phyloP scores from a whole-genome alignment of 345 rosid genomes.

The Eucalyptus cloeziana region DNA sequence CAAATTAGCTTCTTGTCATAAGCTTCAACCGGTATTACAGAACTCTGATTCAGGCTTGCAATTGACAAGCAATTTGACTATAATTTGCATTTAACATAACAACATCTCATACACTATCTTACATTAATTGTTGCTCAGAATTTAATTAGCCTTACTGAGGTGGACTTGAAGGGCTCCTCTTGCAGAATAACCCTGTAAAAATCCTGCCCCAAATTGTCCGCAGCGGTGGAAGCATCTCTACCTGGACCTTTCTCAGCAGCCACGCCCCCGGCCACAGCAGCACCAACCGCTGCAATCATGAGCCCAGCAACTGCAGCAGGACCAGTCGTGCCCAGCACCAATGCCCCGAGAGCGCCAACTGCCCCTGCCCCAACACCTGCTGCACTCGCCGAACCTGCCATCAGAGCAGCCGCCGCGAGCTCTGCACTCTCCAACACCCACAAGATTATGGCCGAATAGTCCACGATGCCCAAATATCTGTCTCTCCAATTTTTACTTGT shows the following conservation, averaged over 20 bases:
- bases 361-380: slow-evolving; percentile 79
- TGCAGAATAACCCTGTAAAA: slow-evolving; percentile 63
- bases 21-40: not conserved
- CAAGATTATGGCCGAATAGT: slow-evolving; percentile 61
- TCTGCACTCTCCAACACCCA: slow-evolving; percentile 86
- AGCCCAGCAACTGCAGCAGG: slow-evolving; percentile 63
- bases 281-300: slow-evolving; percentile 73
- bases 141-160: slow-evolving; percentile 23
- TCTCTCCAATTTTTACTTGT: slow-evolving; percentile 56
- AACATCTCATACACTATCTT: not conserved
- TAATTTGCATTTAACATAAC: not conserved
- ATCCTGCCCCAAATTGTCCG: slow-evolving; percentile 55
- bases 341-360: slow-evolving; percentile 66
- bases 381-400: slow-evolving; percentile 61
- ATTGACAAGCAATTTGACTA: not conserved
- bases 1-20: not conserved
- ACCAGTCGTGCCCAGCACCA: slow-evolving; percentile 59
- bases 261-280: slow-evolving; percentile 70
- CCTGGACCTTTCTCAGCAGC: slow-evolving; percentile 55
- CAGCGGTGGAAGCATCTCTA: slow-evolving; percentile 65
- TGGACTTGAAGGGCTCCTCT: slow-evolving; percentile 88
- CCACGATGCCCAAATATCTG: slow-evolving; percentile 66
- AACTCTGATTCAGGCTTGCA: not conserved
- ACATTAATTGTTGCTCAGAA: not conserved
- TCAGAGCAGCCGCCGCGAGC: slow-evolving; percentile 58